Percentiles rank a stretch among this genome's conserved stretches.
These are phyloP conservation scores for Microbotryum silenes-acaulis DNA, from an alignment of 1,284 basidiomycete species.

Conservation along the genomic window DNA sequence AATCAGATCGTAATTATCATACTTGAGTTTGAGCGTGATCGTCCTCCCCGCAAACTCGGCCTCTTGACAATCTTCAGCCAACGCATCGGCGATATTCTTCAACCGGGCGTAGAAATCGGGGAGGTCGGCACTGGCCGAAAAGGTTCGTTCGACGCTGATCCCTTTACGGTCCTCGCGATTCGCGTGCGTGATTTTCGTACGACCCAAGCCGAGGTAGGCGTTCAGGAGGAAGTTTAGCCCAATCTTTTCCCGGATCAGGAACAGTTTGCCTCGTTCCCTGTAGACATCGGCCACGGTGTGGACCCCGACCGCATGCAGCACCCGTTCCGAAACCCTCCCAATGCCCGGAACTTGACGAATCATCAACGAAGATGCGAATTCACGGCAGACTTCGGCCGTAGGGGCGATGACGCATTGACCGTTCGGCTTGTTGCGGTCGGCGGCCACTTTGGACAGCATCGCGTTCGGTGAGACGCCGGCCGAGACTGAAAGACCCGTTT, in stretches of 20 bases:
- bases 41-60: conserved; percentile 43
- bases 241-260: conserved; percentile 42
- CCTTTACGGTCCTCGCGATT: conserved; percentile 75
- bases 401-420: conserved; percentile 60
- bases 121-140: conserved; percentile 1
- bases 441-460: conserved; percentile 70
- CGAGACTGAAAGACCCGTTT: conserved; percentile 77
- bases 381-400: conserved; percentile 54
- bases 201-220: conserved; percentile 74
- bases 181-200: conserved; percentile 66
- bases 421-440: conserved; percentile 71
- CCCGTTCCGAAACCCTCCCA: conserved; percentile 67
- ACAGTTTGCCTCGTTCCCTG: conserved; percentile 59
- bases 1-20: conserved; percentile 71
- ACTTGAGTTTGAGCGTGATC: conserved; percentile 35
- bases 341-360: conserved; percentile 78
- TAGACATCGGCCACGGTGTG: conserved; percentile 83
- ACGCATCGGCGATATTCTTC: conserved; percentile 65
- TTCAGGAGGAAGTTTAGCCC: conserved; percentile 34
- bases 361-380: conserved; percentile 65
- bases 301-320: conserved; percentile 76
- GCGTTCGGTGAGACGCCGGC: conserved; percentile 53
- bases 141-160: conserved; percentile 75
- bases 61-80: conserved; percentile 65
- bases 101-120: conserved; percentile 59